phyloP scores from a whole-genome alignment of 2,329 filamentous ascomycete species.

The Amesomyces nigricolor region DNA sequence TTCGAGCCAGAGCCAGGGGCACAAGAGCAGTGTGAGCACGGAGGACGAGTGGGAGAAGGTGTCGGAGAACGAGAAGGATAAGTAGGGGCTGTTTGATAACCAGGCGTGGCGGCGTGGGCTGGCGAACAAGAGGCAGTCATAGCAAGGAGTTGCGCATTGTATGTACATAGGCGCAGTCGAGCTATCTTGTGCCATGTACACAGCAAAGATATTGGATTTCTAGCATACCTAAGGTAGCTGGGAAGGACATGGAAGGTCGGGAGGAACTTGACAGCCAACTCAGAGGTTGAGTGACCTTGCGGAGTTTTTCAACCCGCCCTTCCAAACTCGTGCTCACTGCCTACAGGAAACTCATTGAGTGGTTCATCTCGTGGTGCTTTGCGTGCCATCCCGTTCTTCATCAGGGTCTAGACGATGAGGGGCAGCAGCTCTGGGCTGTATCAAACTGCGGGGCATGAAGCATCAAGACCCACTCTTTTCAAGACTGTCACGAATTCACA shows the following conservation, averaged over 20 bases:
- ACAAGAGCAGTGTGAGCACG: slow-evolving; percentile 62
- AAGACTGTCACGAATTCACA: neutral
- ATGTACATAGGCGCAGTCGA: no score
- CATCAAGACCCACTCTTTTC: neutral
- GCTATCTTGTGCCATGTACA: no score
- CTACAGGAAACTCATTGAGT: neutral
- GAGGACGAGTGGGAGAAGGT: slow-evolving; percentile 99
- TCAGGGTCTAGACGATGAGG: no score
- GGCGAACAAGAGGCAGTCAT: neutral
- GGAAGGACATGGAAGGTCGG: no score
- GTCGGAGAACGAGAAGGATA: slow-evolving; percentile 62
- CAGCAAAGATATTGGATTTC: neutral
- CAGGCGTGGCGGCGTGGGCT: neutral
- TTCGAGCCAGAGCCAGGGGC: slow-evolving; percentile 36
- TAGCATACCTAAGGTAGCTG: no score
- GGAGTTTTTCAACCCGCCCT: neutral
- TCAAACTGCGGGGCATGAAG: no score
- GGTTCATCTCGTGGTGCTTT: neutral
- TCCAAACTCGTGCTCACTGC: neutral
- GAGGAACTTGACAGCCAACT: no score
- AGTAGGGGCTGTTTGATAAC: slow-evolving; percentile 26
- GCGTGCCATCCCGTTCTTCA: no score
- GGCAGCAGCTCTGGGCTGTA: no score
- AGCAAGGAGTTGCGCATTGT: neutral
- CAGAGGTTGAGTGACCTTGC: no score